Evolutionary conservation across 345 rosid species (phyloP).

Genomic region (Murraya koenigii): DNA sequence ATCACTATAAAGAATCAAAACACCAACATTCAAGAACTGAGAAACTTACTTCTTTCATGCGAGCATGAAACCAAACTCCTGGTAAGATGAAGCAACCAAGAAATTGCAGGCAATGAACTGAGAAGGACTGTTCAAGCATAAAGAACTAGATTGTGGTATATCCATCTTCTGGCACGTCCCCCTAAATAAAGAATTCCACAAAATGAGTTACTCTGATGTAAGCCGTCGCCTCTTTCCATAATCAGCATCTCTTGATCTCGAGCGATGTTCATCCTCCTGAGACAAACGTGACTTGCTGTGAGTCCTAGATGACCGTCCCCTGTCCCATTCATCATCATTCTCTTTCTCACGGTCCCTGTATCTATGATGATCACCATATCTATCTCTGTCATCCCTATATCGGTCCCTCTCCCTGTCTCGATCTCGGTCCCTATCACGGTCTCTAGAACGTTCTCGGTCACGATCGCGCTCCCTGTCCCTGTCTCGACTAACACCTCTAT

Average conservation of each 20-base stretch:
- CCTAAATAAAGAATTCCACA: not conserved
- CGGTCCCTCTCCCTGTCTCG: slow-evolving; percentile 65
- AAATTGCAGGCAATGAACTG: slow-evolving; percentile 22
- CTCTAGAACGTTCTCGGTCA: slow-evolving; percentile 66
- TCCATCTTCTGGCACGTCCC: not conserved
- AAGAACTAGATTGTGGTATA: not conserved
- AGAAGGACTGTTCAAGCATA: slow-evolving; percentile 11
- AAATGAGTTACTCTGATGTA: slow-evolving; percentile 41
- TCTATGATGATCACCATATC: slow-evolving; percentile 55
- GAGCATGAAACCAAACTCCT: slow-evolving; percentile 12
- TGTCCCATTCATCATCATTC: slow-evolving; percentile 67
- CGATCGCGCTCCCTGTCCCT: slow-evolving; percentile 59
- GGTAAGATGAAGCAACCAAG: slow-evolving; percentile 14
- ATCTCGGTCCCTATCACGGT: slow-evolving; percentile 50
- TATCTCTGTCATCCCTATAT: slow-evolving; percentile 60
- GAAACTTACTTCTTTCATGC: slow-evolving; percentile 28
- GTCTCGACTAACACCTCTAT: slow-evolving; percentile 59
- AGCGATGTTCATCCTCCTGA: slow-evolving; percentile 65
- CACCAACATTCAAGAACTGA: not conserved
- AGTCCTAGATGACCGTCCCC: slow-evolving; percentile 61
- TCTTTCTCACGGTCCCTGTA: slow-evolving; percentile 55
- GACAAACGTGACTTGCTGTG: slow-evolving; percentile 58
- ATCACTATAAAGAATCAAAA: not conserved
- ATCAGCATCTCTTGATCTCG: slow-evolving; percentile 72
- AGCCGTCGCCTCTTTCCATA: slow-evolving; percentile 81